phyloP scores from a whole-genome alignment of 2,329 filamentous ascomycete genomes.

The Hypocreales sp. region DNA sequence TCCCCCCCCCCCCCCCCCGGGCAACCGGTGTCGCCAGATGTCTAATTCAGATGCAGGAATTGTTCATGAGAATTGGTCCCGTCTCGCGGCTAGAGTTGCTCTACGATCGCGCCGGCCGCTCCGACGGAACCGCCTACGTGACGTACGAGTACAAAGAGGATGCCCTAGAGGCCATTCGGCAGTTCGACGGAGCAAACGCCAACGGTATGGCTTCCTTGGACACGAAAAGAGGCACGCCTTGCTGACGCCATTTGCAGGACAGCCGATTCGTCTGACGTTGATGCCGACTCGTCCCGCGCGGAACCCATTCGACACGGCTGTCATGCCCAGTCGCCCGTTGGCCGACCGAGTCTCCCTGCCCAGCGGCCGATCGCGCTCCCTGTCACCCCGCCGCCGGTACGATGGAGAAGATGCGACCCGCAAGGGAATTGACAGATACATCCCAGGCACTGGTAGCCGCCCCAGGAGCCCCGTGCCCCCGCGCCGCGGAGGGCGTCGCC shows the following conservation, averaged over 20 bases:
- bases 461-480: constrained; percentile 45
- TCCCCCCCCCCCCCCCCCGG: constrained; percentile 4
- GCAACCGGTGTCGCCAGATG: no score
- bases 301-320: constrained; percentile 41
- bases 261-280: constrained; percentile 63
- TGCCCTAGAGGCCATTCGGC: constrained; percentile 56
- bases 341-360: constrained; percentile 45
- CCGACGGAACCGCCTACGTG: constrained; percentile 70
- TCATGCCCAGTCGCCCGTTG: constrained; percentile 39
- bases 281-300: constrained; percentile 35
- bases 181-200: constrained; percentile 83
- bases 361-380: constrained; percentile 45
- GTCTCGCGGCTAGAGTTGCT: constrained; percentile 53
- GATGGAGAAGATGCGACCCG: constrained; percentile 43
- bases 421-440: constrained; percentile 63
- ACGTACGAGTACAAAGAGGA: constrained; percentile 60
- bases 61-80: constrained; percentile 66
- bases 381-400: constrained; percentile 30
- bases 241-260: constrained; percentile 29
- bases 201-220: constrained; percentile 36
- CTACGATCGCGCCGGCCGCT: constrained; percentile 81
- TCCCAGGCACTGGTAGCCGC: constrained; percentile 42
- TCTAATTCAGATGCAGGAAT: no score
- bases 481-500: constrained; percentile 34
- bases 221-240: background rate